These are phyloP conservation scores for Calonectria naviculata DNA, from an alignment of 2,329 filamentous ascomycete genomes.

Conservation along the genomic window DNA sequence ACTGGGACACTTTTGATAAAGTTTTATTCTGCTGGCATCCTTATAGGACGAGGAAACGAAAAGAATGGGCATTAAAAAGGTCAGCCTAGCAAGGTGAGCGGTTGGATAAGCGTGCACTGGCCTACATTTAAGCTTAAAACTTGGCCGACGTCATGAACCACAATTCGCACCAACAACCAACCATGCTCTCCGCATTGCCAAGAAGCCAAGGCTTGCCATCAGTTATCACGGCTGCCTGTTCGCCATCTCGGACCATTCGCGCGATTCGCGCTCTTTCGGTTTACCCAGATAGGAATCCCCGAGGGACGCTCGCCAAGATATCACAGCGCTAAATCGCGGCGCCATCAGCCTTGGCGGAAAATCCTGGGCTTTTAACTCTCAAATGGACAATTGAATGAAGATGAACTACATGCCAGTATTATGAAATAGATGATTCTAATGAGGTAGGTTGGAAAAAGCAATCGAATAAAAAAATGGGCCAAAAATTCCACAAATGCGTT, in stretches of 20 bases:
- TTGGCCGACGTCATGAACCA: constrained; percentile 27
- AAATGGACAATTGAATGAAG: too few species aligned
- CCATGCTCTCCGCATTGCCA: not conserved
- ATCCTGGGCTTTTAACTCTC: not conserved
- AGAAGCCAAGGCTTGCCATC: not conserved
- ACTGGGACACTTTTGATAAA: too few species aligned
- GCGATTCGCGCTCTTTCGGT: not conserved
- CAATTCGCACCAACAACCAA: not conserved
- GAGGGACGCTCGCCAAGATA: not conserved
- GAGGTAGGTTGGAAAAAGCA: too few species aligned
- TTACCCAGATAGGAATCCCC: not conserved
- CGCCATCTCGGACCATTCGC: not conserved
- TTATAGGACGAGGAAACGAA: too few species aligned
- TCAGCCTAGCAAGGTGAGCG: not conserved
- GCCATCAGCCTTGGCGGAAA: not conserved
- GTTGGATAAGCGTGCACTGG: not conserved
- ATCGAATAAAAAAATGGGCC: not conserved
- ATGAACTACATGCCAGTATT: not conserved
- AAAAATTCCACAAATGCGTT: too few species aligned
- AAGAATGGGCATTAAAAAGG: too few species aligned
- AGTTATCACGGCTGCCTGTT: not conserved
- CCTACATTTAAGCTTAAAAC: constrained; percentile 26
- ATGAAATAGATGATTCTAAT: too few species aligned
- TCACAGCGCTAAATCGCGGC: not conserved
- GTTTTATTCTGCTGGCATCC: too few species aligned